A percentile compares a stretch with the other conserved stretches of the same genome.
Evolutionary conservation across 2,329 filamentous ascomycete genomes (phyloP).

Genomic region (Teratosphaeria gauchensis): DNA sequence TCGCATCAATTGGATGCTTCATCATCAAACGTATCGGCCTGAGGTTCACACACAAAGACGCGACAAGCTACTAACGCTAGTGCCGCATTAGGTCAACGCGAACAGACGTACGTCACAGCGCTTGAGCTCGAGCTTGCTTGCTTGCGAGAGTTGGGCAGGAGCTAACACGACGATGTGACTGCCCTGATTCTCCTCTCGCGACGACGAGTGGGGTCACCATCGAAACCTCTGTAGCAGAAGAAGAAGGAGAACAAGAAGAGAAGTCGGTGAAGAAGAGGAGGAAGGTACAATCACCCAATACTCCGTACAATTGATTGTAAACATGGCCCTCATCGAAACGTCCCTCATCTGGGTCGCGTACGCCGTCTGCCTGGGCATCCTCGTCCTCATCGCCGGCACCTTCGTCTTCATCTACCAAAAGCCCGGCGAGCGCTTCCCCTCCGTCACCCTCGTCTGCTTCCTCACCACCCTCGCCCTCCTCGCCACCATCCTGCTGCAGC

Average conservation of each 20-base stretch:
- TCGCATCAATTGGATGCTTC: no score
- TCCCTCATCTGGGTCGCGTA: conserved; percentile 95
- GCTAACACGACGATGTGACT: neutral
- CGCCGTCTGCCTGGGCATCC: conserved; percentile 66
- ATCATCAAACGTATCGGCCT: neutral
- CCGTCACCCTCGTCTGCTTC: conserved; percentile 76
- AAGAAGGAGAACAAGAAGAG: neutral
- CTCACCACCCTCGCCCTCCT: conserved; percentile 78
- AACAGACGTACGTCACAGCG: neutral
- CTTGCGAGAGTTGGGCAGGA: neutral
- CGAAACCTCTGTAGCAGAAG: no score
- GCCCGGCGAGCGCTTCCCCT: conserved; percentile 71
- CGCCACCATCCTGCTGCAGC: conserved; percentile 83
- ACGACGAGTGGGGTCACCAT: neutral
- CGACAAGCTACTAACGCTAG: neutral
- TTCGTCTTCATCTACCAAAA: conserved; percentile 91
- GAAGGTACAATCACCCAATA: no score
- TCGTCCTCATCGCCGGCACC: conserved; percentile 66
- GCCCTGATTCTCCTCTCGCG: neutral
- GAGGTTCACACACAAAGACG: neutral
- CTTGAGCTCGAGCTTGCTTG: neutral
- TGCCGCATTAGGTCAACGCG: neutral
- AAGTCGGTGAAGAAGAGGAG: no score
- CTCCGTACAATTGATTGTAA: no score
- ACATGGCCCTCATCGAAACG: conserved; percentile 66